Evolutionary conservation across 331 rosid species (phyloP).

Genomic region (Stylosanthes scabra): DNA sequence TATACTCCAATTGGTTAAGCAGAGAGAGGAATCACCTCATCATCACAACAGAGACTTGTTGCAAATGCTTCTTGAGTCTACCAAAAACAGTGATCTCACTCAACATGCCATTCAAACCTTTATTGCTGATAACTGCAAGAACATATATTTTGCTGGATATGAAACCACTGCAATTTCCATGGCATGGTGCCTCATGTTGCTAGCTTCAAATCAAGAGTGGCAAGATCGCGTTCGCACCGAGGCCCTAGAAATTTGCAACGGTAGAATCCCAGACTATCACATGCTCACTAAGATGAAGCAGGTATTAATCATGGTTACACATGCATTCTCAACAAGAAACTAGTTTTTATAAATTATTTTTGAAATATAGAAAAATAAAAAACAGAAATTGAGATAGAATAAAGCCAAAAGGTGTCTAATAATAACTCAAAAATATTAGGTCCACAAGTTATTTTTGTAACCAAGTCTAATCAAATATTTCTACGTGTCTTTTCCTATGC

Average conservation of each 20-base stretch:
- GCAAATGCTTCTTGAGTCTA: slow-evolving; percentile 12
- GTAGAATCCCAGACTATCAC: slow-evolving; percentile 34
- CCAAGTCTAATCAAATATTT: too few species aligned
- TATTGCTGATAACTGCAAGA: slow-evolving; percentile 45
- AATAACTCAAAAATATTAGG: too few species aligned
- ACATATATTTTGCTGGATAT: slow-evolving; percentile 52
- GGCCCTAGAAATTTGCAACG: slow-evolving; percentile 39
- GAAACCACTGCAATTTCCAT: slow-evolving; percentile 49
- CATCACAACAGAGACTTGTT: not conserved
- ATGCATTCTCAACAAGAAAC: too few species aligned
- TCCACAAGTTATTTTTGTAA: too few species aligned
- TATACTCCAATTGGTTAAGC: slow-evolving; percentile 13
- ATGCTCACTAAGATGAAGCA: slow-evolving; percentile 53
- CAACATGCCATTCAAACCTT: slow-evolving; percentile 17
- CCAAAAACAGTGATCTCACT: slow-evolving; percentile 5
- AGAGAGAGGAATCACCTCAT: slow-evolving; percentile 13
- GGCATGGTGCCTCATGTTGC: slow-evolving; percentile 53
- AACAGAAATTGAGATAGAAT: too few species aligned
- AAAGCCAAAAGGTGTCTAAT: too few species aligned
- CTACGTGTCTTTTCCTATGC: too few species aligned
- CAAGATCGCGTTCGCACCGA: slow-evolving; percentile 49
- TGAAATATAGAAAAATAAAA: too few species aligned
- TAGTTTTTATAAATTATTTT: too few species aligned
- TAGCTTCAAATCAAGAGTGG: slow-evolving; percentile 54
- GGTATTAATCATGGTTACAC: slow-evolving; percentile 22